A percentile compares a stretch with the other conserved stretches of the same genome.
Conservation (phyloP, 2,329 filamentous ascomycete species). For the Didymella glomerata region DNA sequence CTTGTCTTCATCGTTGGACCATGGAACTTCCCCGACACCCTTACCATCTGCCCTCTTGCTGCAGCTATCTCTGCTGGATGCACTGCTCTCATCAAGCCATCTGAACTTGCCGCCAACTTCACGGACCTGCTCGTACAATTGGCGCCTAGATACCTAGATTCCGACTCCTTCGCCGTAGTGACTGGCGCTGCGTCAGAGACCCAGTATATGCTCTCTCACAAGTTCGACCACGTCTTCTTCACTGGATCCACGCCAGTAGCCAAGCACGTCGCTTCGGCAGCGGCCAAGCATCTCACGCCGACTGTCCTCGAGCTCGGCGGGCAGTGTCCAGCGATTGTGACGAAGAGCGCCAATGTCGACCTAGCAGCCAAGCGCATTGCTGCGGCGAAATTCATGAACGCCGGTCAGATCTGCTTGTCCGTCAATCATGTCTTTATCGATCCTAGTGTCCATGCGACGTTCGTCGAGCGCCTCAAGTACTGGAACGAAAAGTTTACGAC, state of each 20-base stretch:
- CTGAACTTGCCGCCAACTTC: conserved; percentile 3
- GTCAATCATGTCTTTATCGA: conserved; percentile 11
- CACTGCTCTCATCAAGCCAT: conserved; percentile 9
- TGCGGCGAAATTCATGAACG: conserved; percentile 8
- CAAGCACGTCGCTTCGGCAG: conserved; percentile 5
- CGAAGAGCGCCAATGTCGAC: conserved; percentile 5
- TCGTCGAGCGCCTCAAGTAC: conserved; percentile 3
- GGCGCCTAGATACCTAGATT: conserved; percentile 1
- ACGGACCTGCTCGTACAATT: not conserved
- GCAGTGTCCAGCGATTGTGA: conserved; percentile 7
- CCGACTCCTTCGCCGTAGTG: not conserved
- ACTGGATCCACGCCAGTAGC: conserved; percentile 6
- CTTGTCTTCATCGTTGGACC: conserved; percentile 7
- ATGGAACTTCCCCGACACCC: conserved; percentile 5
- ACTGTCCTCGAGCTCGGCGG: conserved; percentile 10
- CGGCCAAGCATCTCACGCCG: conserved; percentile 1
- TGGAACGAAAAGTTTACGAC: conserved; percentile 3
- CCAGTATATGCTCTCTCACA: conserved; percentile 7
- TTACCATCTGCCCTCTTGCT: not conserved
- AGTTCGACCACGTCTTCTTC: conserved; percentile 6
- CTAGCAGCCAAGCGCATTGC: conserved; percentile 10
- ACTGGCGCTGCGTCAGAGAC: conserved; percentile 7
- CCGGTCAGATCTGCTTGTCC: conserved; percentile 4
- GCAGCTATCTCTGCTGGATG: conserved; percentile 13
- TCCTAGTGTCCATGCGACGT: not conserved